Evolutionary conservation across 345 rosid genomes (phyloP), one percentile per base, ranked within the genome.

Genomic region (Dipteronia dyeriana): DNA sequence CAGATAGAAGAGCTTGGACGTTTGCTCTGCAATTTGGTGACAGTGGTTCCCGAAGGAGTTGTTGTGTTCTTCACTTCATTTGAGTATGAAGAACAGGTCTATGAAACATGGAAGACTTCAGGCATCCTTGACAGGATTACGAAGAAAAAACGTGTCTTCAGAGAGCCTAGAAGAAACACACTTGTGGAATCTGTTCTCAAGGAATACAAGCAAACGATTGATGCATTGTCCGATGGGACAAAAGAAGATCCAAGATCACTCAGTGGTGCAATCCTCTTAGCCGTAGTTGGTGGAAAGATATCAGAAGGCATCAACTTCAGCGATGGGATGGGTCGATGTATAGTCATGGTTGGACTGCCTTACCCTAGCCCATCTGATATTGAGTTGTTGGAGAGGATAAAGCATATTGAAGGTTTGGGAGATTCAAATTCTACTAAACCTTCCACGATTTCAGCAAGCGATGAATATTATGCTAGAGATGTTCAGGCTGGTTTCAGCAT

Each of bases 281-380:
- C 96, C 25, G 89, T 95, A 39, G 98, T 95, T 72, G 99, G 99
- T 81, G 99, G 99, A 66, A 95, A 95, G 89, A 90, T 95, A 82
- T 95, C 99, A 68, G 97, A 95, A 86, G 99, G 99, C 82, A 95
- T 95, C 88, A 95, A 95, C 87, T 92, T 95, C 86, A 93, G 94
- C 60, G 97, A 95, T 71, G 88, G 97, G 77, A 95, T 95, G 99
- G 96, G 99, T 23, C 82, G 99, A 67, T 92, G 99, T 80, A 87
- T 93, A 68, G 97, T 95, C 80, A 92, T 95, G 99, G 98, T 93
- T 74, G 99, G 99, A 67, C 85, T 95, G 81, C 99, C 99, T 22
- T 95, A 93, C 79, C 94, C 99, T 25, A 95, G 86, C 84, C 97
- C 90, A 10, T 90, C 91, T 23, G 89, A 95, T 75, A 80, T 95